Evolutionary conservation across 495 filamentous ascomycete species (phyloP), one percentile per base, ranked within the genome.

Genomic region (Neurospora tetraspora): DNA sequence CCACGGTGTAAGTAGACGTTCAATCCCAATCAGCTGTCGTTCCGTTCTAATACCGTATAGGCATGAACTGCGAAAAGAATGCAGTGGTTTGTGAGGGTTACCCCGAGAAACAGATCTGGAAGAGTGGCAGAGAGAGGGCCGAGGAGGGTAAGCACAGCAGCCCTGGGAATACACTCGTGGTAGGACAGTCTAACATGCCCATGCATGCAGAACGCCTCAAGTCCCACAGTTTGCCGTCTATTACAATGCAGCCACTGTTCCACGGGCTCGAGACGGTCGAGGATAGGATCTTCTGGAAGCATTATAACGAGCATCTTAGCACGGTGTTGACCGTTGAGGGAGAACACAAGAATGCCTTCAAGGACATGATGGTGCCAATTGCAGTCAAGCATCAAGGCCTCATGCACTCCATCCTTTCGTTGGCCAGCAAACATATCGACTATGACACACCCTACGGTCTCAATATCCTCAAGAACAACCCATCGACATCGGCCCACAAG

Each of bases 1-100:
- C 94, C 94, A 71, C 84, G 88, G 77, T 97, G 93, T 89, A 86
- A 87, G 89, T 83, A 7, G 7, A 27, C 18, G 47, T 53, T 16
- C 39, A 6, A 70, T 23, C 14, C 61, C 16, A n/a, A 39, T 38
- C 6, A 20, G 16, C 14, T 23, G 10, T 10, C 65, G 12, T 37
- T 73, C 37, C 36, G 69, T 70, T 73, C 80, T 83, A 73, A 80
- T 45, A 9, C 68, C 34, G n/a, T 34, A 23, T 71, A 89, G 93
- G 93, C 81, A 85, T 93, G 74, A 95, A 96, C 78, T 97, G 94
- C 78, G 90, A 95, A 83, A 97, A 97, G 84, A 97, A 97, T 81
- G 92, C 93, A 31, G 92, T 97, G 61, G 89, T 93, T 12, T 97
- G 94, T 77, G 94, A 97, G 83, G 94, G 94, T 16, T 97, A 97